Percentiles rank a stretch among this genome's conserved stretches.
phyloP scores from a whole-genome alignment of 1,284 basidiomycete genomes.

The Athelia psychrophila region DNA sequence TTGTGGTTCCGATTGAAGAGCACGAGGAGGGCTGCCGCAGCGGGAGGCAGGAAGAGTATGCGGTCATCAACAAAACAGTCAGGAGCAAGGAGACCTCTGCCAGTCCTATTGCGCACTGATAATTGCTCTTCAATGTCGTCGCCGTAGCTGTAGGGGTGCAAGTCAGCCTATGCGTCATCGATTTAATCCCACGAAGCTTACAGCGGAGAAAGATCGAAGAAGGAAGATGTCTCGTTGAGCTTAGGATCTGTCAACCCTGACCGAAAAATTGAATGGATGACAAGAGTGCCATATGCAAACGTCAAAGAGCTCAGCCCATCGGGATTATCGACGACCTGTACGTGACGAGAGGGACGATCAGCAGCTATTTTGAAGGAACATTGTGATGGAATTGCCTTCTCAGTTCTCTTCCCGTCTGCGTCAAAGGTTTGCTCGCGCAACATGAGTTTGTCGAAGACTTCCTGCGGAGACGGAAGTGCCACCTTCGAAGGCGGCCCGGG shows the following conservation, averaged over 20 bases:
- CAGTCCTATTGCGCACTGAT: conserved; percentile 35
- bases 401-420: conserved; percentile 47
- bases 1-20: conserved; percentile 52
- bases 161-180: conserved; percentile 5
- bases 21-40: conserved; percentile 45
- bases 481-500: neutral
- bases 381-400: conserved; percentile 37
- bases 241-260: conserved; percentile 33
- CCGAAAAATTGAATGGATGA: conserved; percentile 45
- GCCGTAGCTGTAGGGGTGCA: neutral
- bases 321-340: conserved; percentile 32
- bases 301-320: conserved; percentile 47
- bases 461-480: conserved; percentile 41
- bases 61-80: conserved; percentile 45
- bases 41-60: conserved; percentile 51
- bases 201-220: neutral
- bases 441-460: conserved; percentile 36
- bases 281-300: conserved; percentile 42
- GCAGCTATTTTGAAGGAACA: conserved; percentile 16
- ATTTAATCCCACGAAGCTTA: conserved; percentile 17
- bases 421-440: conserved; percentile 17
- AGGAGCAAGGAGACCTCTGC: conserved; percentile 39
- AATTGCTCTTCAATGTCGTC: conserved; percentile 34
- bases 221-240: conserved; percentile 52
- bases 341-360: neutral